Base-by-base conservation (phyloP, 768 basidiomycete species). In the Boletus tomentosulus region DNA sequence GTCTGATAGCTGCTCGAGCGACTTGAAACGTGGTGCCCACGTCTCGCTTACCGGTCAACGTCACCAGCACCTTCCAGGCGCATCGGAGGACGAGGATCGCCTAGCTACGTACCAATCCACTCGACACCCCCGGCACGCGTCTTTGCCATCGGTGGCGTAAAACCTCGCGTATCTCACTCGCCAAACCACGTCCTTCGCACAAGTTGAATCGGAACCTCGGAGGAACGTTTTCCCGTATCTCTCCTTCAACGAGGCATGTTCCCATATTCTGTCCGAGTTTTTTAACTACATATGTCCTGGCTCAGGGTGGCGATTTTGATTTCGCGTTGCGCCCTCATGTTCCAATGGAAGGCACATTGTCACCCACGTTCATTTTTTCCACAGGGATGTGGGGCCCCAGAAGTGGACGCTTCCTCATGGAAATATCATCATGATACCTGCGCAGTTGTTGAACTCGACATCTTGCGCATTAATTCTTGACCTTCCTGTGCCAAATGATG, bases 11-110 rank as follows among this genome's bases (percentile, higher is more conserved):
- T 35, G 31, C 28, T 47, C 42, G 49, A 34, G 57, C 50, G 19
- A 51, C 52, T 25, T 65, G 63, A 63, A 63, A 53, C 51, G 25
- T 24, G 9, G 34, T 51, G 27, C 27, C 38, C 51, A 27, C 42
- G 52, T 51, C 50, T 62, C 62, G 63, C 57, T 53, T 63, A 35
- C 24, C 37, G 6, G 3, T 13, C 48, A 50, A 59, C 60, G 60
- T 65, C 46, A 62, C 27, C 43, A 44, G 24, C 31, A 30, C 48
- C 48, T 52, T 44, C 42, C 22, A 42, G 27, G 12, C 27, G 3
- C 31, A 28, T 28, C 49, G 30, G 25, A 42, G 10, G 16, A 28
- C 37, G 19, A 28, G 11, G 38, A 50, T 31, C 38, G n/a, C 38
- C 19, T 39, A 44, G 25, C 25, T 27, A 19, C 22, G 9, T 41